phyloP scores from a whole-genome alignment of 2,329 filamentous ascomycete species.

The Apiospora saccharicola region DNA sequence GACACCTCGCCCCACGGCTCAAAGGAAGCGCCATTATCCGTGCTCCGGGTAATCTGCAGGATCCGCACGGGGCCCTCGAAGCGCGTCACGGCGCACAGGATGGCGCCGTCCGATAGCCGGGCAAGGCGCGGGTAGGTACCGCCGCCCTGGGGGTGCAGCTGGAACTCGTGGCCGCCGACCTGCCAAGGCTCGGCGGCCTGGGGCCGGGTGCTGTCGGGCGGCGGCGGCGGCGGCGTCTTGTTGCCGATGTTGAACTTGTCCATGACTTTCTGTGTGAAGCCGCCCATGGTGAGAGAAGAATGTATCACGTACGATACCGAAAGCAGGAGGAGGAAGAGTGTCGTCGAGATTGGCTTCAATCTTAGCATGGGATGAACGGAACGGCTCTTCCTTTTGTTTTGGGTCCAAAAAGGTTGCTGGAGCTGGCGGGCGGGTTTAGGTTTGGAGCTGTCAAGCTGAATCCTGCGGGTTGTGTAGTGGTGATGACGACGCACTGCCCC shows the following conservation, averaged over 20 bases:
- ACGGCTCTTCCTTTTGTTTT: not conserved
- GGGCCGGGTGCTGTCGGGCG: not conserved
- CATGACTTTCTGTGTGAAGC: constrained; percentile 28
- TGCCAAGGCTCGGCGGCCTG: not conserved
- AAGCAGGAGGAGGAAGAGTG: not conserved
- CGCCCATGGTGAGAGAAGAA: not conserved
- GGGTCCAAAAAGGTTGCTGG: not conserved
- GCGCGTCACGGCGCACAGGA: constrained; percentile 55
- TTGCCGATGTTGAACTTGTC: constrained; percentile 28
- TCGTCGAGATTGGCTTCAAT: constrained; percentile 7
- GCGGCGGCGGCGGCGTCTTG: constrained; percentile 12
- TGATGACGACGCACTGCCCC: constrained; percentile 8
- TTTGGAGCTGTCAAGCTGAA: constrained; percentile 3
- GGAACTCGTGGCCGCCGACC: constrained; percentile 37
- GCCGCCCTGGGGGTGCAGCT: constrained; percentile 50
- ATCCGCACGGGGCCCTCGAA: constrained; percentile 47
- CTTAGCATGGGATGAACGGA: constrained; percentile 11
- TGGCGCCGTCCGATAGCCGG: constrained; percentile 51
- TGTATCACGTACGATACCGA: not conserved
- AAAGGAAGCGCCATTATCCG: constrained; percentile 51
- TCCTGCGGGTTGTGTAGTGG: not conserved
- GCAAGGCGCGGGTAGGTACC: constrained; percentile 58
- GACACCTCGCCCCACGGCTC: constrained; percentile 51
- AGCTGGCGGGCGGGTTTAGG: not conserved
- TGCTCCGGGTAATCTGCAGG: constrained; percentile 52